Percentiles rank a stretch among this genome's conserved stretches.
These are phyloP conservation scores for Phytophthora hybrid DNA, from an alignment of 352 stramenopile species.

Conservation along the genomic window DNA sequence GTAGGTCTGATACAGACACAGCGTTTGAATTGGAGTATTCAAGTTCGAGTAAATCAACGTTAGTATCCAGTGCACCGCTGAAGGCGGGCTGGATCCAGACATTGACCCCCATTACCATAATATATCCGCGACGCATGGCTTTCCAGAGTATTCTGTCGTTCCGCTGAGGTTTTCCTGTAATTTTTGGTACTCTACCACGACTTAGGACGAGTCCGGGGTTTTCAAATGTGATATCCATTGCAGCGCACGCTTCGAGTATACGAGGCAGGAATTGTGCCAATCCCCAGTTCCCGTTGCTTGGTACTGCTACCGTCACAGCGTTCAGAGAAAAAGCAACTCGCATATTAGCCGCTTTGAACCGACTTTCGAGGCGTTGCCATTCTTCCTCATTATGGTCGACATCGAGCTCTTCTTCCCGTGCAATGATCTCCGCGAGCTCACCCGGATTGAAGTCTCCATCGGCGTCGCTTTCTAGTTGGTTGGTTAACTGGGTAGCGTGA, in stretches of 20 bases:
- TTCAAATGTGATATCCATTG: neutral
- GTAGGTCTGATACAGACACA: neutral
- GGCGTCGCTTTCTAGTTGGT: no score
- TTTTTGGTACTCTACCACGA: neutral
- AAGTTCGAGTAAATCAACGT: neutral
- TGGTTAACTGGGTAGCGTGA: no score
- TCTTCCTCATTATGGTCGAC: neutral
- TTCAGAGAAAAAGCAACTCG: neutral
- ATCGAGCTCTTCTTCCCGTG: neutral
- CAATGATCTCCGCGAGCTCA: neutral
- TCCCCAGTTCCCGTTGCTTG: neutral
- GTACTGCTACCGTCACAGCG: neutral
- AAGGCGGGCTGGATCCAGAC: neutral
- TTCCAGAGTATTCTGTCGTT: neutral
- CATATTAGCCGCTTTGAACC: neutral
- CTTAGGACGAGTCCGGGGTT: neutral
- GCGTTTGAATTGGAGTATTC: neutral
- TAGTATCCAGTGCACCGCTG: neutral
- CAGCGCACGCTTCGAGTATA: neutral
- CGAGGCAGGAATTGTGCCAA: neutral
- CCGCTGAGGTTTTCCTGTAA: neutral
- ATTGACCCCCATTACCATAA: neutral
- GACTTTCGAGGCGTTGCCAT: neutral
- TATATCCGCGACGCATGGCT: neutral
- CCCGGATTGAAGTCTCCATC: neutral